Percentiles rank a stretch among this genome's conserved stretches.
These are phyloP conservation scores for Trifolium pratense DNA, from an alignment of 306 rosid genomes.

Conservation along the genomic window DNA sequence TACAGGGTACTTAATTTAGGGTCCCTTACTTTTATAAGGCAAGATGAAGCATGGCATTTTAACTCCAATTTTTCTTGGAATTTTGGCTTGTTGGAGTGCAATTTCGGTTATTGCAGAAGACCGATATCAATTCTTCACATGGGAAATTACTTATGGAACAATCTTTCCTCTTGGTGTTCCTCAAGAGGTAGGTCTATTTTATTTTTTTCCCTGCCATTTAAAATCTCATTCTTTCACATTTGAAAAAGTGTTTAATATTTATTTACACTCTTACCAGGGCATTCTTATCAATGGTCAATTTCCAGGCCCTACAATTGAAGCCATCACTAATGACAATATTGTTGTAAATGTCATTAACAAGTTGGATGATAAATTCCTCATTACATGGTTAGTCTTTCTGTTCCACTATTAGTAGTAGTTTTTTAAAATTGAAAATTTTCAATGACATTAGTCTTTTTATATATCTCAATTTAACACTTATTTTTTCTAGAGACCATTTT, in stretches of 20 bases:
- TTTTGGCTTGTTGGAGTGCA: constrained; percentile 53
- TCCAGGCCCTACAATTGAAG: constrained; percentile 86
- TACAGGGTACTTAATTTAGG: not conserved
- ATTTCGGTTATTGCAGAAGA: constrained; percentile 72
- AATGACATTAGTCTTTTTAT: not conserved
- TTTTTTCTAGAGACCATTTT: not conserved
- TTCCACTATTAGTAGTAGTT: not conserved
- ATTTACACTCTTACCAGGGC: constrained; percentile 48
- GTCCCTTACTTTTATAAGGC: no score
- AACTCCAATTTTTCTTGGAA: constrained; percentile 45
- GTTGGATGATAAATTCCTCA: constrained; percentile 77
- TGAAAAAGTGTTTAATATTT: not conserved
- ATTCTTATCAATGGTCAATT: constrained; percentile 87
- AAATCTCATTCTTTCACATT: not conserved
- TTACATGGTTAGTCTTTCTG: constrained; percentile 70
- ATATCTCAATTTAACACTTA: not conserved
- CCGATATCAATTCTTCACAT: constrained; percentile 57
- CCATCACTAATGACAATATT: constrained; percentile 79
- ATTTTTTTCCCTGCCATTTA: not conserved
- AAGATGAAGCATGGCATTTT: constrained; percentile 56
- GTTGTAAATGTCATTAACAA: constrained; percentile 69
- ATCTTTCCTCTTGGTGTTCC: constrained; percentile 73
- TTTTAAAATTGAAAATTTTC: not conserved
- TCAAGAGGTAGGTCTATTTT: constrained; percentile 59
- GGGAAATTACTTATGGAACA: constrained; percentile 69